Evolutionary conservation across 768 basidiomycete genomes (phyloP), one percentile per base, ranked within the genome.

Genomic region (Lactifluus volemus): DNA sequence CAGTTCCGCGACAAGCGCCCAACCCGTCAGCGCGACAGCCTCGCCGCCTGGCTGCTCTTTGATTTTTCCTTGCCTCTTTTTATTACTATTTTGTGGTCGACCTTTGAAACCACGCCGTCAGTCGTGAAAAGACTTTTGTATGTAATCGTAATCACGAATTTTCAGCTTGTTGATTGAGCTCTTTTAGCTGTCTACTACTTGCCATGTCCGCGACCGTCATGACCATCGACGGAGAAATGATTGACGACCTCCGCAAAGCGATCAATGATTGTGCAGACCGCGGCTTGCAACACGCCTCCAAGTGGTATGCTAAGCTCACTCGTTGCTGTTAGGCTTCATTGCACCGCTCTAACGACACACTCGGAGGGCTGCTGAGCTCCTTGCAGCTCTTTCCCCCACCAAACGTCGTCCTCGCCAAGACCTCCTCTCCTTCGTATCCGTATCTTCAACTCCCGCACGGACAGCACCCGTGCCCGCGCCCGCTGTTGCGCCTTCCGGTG

Each of bases 221-320:
- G 39, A 55, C 38, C 53, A 75, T 84, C 52, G 81, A 86, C 67
- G 63, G 65, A n/a, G 76, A 79, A 44, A 76, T 81, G 53, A 74
- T 83, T n/a, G 72, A 73, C 19, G 83, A 83, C 25, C 69, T 93
- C 55, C 78, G 85, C 30, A 71, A 70, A 44, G 84, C 89, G 5
- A 79, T 86, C 58, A 81, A 78, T 60, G 87, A 92, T 68, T 92
- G 89, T 66, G 77, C 85, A 17, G 85, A 88, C 30, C 76, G 89
- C 70, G 87, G 89, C 2, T 73, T 93, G 44, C 71, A 76, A 15
- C 77, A 81, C 32, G 87, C 89, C 55, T 80, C 88, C 38, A 92
- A 90, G 77, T 92, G 90, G 90, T 91, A 69, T 59, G 77, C 64
- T 41, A 12, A 34, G 5, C 38, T 29, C 38, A 38, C 36, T 47